phyloP scores from a whole-genome alignment of 73 alveolate species.

The Tetrahymena borealis region DNA sequence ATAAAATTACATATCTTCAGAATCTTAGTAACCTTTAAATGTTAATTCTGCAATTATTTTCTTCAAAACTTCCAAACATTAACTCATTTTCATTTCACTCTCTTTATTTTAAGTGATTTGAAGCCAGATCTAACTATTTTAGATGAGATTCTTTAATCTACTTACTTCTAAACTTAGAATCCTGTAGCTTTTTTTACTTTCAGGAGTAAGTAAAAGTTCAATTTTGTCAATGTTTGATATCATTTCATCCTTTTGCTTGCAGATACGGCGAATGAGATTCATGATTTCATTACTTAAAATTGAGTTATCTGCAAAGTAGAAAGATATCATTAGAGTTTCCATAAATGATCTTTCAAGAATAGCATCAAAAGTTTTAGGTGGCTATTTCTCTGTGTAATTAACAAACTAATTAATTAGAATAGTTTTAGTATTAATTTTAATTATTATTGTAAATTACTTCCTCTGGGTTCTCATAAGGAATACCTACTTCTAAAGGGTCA shows the following conservation, averaged over 20 bases:
- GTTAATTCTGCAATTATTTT: neutral
- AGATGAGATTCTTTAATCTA: neutral
- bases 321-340: conserved; percentile 15
- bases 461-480: neutral
- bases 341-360: conserved; percentile 27
- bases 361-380: conserved; percentile 17
- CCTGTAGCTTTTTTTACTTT: neutral
- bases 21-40: neutral
- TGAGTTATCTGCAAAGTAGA: conserved; percentile 37
- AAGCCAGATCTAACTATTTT: neutral
- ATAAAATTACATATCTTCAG: neutral
- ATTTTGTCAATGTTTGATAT: conserved; percentile 7
- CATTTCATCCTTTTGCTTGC: conserved; percentile 25
- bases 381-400: neutral
- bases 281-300: conserved; percentile 15
- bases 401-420: neutral
- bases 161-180: neutral
- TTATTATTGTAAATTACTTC: neutral
- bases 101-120: neutral
- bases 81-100: neutral
- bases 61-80: neutral
- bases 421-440: neutral
- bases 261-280: conserved; percentile 10
- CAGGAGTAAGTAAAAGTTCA: neutral
- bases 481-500: neutral